phyloP scores from a whole-genome alignment of 345 rosid genomes.

The Corchorus capsularis region DNA sequence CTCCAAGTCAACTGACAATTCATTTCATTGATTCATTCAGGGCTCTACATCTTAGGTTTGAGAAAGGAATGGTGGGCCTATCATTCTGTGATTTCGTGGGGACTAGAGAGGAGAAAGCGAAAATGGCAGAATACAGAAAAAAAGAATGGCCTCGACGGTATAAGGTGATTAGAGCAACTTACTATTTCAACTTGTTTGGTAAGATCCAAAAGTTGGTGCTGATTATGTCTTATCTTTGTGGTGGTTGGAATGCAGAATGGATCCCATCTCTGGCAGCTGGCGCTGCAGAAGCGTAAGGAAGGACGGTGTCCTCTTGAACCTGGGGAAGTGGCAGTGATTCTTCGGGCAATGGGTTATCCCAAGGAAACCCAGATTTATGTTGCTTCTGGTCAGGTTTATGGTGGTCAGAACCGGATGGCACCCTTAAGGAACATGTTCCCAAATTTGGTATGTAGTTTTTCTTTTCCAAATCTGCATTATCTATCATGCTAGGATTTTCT shows the following conservation, averaged over 20 bases:
- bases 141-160: conserved; percentile 99
- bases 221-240: conserved; percentile 22
- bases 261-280: conserved; percentile 94
- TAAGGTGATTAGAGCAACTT: conserved; percentile 54
- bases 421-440: conserved; percentile 98
- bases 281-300: conserved; percentile 96
- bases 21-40: conserved; percentile 54
- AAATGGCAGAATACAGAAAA: conserved; percentile 91
- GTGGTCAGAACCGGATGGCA: conserved; percentile 99
- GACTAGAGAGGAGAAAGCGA: conserved; percentile 93
- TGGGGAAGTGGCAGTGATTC: conserved; percentile 97
- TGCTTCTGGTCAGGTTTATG: conserved; percentile 99
- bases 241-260: conserved; percentile 71
- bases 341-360: conserved; percentile 98
- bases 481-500: background rate
- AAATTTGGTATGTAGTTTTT: conserved; percentile 60
- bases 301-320: conserved; percentile 99
- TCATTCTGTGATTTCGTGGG: conserved; percentile 99
- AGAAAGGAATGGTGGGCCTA: conserved; percentile 99
- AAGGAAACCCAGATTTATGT: conserved; percentile 99
- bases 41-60: conserved; percentile 99
- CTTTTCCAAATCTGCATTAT: background rate
- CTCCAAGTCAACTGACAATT: conserved; percentile 15
- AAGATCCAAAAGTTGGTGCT: conserved; percentile 3
- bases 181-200: conserved; percentile 11